Evolutionary conservation across 768 basidiomycete species (phyloP).

Genomic region (Erythrobasidium yunnanense): DNA sequence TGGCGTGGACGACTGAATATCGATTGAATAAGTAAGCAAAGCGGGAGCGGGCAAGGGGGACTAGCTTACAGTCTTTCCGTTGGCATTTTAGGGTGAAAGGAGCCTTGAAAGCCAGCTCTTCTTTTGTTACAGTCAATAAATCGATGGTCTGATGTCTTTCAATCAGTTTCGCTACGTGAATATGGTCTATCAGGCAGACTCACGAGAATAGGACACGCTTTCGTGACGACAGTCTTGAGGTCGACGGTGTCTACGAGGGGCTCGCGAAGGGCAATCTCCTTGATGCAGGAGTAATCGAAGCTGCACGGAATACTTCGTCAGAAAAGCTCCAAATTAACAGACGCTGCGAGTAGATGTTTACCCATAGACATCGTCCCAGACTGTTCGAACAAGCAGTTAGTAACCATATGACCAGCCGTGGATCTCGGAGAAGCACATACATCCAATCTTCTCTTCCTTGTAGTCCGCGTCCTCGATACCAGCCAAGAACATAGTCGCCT

Average conservation of each 20-base stretch:
- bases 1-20: conserved; percentile 85
- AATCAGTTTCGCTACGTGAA: too few species aligned
- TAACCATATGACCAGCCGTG: background rate
- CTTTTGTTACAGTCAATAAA: conserved; percentile 81
- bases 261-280: conserved; percentile 91
- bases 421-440: conserved; percentile 49
- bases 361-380: conserved; percentile 99
- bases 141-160: conserved; percentile 83
- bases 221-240: conserved; percentile 82
- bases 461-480: conserved; percentile 99
- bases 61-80: conserved; percentile 75
- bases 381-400: conserved; percentile 44
- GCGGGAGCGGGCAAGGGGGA: too few species aligned
- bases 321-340: too few species aligned
- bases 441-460: conserved; percentile 99
- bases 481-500: conserved; percentile 78
- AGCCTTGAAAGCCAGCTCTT: conserved; percentile 76
- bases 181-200: too few species aligned
- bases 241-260: conserved; percentile 99
- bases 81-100: conserved; percentile 71
- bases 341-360: too few species aligned
- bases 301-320: too few species aligned
- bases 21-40: too few species aligned
- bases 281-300: conserved; percentile 98
- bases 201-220: conserved; percentile 81